Conservation (phyloP, 2,329 filamentous ascomycete species). For the Beauveria sp. region DNA sequence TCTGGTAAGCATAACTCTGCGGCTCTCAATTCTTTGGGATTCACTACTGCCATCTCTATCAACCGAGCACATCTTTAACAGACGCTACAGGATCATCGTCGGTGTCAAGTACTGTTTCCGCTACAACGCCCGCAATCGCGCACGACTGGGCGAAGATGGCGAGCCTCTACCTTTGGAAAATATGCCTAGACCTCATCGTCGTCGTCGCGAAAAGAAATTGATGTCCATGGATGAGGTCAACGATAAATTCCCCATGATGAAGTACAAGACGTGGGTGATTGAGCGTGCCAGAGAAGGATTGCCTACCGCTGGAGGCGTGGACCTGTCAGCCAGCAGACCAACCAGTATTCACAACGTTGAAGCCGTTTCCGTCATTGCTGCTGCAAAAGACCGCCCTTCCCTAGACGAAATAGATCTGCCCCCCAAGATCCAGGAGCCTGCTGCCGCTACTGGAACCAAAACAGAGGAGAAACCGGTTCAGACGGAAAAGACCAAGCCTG, state of each 20-base stretch:
- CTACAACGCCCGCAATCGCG: slow-evolving; percentile 90
- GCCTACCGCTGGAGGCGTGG: slow-evolving; percentile 76
- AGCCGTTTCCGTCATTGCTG: slow-evolving; percentile 39
- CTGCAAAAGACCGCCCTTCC: slow-evolving; percentile 38
- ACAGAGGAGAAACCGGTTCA: slow-evolving; percentile 15
- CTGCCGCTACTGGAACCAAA: slow-evolving; percentile 16
- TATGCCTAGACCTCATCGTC: slow-evolving; percentile 77
- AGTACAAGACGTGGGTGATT: slow-evolving; percentile 93
- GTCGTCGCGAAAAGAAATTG: slow-evolving; percentile 91
- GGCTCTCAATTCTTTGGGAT: not conserved
- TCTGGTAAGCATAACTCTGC: slow-evolving; percentile 63
- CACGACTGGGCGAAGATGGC: slow-evolving; percentile 67
- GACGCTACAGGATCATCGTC: slow-evolving; percentile 78
- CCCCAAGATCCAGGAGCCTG: slow-evolving; percentile 14
- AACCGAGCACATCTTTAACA: slow-evolving; percentile 18
- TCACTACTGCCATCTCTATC: not conserved
- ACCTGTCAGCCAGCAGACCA: slow-evolving; percentile 63
- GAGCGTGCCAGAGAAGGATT: slow-evolving; percentile 76
- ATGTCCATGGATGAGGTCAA: slow-evolving; percentile 99
- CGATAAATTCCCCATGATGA: slow-evolving; percentile 87
- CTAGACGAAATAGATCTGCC: slow-evolving; percentile 31
- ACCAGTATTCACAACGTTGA: slow-evolving; percentile 64
- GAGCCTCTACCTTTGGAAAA: slow-evolving; percentile 82
- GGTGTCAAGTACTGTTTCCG: slow-evolving; percentile 99
- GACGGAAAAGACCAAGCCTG: slow-evolving; percentile 12